Base-by-base conservation (phyloP, 176 grass and related monocot species). In the Oryza coarctata region DNA sequence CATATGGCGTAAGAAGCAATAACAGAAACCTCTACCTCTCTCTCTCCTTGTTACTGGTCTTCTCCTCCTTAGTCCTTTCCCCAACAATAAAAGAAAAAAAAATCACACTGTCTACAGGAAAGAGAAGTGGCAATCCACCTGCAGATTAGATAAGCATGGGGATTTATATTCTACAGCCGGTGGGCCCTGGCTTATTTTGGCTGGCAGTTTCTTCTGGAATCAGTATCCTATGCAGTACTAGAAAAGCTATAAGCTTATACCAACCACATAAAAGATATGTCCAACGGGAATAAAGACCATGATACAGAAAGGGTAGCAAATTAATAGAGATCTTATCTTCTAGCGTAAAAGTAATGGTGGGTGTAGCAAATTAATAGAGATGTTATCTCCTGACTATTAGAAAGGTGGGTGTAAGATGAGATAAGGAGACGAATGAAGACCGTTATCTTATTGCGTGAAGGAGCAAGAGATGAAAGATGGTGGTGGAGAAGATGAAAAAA, bases 131-230 rank as follows among this genome's bases (percentile, higher is more conserved):
- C 64, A 76, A 71, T 71, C 77, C 78, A 85, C 71, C 39, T 1
- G n/a, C 26, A 64, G 33, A 68, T 49, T 47, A 78, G 88, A 82
- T 82, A 86, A 77, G 88, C 78, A 82, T 57, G 28, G 35, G 50
- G 71, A 67, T 86, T 85, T 78, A 76, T 86, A 82, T 89, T 77
- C 78, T 14, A 43, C 70, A 41, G 87, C 30, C 68, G 35, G 76
- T 80, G 87, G 81, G 87, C 14, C 75, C 80, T 4, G 45, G 10
- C 27, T 67, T 44, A 45, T 66, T 84, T 80, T 84, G 80, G 62
- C 62, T 49, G 29, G 29, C 49, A 13, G 12, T 80, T 83, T 57
- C 28, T 65, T 47, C 12, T 67, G 26, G 61, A 84, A 18, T 27
- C 32, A 62, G 70, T 47, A 80, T 38, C 81, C 36, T 45, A 79